Base-by-base conservation (phyloP, 2,329 filamentous ascomycete species). In the Alternaria triticimaculans region DNA sequence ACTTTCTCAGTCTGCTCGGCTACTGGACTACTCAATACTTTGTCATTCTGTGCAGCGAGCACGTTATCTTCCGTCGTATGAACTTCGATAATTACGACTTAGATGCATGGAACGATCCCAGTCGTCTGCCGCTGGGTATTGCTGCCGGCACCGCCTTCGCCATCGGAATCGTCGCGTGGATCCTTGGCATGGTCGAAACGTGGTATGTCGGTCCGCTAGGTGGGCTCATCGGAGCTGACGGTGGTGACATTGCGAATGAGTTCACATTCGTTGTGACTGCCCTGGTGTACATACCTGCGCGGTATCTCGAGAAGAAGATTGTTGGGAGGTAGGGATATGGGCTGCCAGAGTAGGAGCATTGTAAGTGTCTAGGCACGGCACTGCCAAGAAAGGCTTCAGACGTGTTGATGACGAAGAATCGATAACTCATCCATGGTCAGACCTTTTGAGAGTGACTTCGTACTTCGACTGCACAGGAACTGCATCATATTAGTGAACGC, bases 111-210 rank as follows among this genome's bases (percentile, higher is more conserved):
- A 83, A 85, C 55, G 76, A 82, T 45, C 82, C 80, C 0, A 68
- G 64, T n/a, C 73, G 77, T 30, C 70, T 85, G 43, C 83, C 83
- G 1, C 59, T 79, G 7, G 83, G 83, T 8, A 74, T 82, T 50
- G 82, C 82, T 7, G 82, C 77, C 3, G 76, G 77, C 6, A 62
- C 73, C 1, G 78, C 81, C 5, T 81, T 84, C 55, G 69, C 73
- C 2, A 63, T 82, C 0, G 81, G 81, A 6, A 75, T 81, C 2
- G 64, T 81, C 6, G 78, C 77, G 8, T 87, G 85, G 79, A 80
- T 87, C 21, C 79, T 89, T 71, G 87, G 87, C 2, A 89, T 89
- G 87, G 82, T 82, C 50, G 84, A 88, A 77, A 87, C 85, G 0
- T 88, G 84, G 83, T 87, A 84, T 68, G 77, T 85, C 21, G 86